These are phyloP conservation scores for Colletotrichum sp. DNA, from an alignment of 2,329 filamentous ascomycete genomes.

Conservation along the genomic window DNA sequence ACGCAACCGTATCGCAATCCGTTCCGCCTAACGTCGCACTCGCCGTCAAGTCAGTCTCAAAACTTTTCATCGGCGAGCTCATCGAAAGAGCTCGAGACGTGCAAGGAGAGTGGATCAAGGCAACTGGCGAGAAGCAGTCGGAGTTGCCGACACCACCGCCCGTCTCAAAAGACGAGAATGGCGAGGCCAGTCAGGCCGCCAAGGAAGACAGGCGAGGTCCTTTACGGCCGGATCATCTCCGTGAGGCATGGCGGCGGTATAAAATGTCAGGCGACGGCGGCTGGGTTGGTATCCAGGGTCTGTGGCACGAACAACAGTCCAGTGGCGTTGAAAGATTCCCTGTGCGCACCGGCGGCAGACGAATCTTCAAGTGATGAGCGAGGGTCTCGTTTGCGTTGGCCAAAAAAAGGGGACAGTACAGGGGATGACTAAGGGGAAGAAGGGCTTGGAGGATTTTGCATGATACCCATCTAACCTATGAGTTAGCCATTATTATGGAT, in stretches of 20 bases:
- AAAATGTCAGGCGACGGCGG: slow-evolving; percentile 67
- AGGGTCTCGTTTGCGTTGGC: neutral
- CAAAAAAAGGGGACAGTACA: neutral
- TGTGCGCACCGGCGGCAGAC: slow-evolving; percentile 53
- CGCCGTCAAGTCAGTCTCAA: slow-evolving; percentile 77
- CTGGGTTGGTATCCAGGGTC: slow-evolving; percentile 62
- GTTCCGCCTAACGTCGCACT: slow-evolving; percentile 76
- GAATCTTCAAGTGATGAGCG: slow-evolving; percentile 55
- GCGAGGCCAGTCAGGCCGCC: slow-evolving; percentile 33
- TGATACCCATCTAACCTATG: slow-evolving; percentile 17
- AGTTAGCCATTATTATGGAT: slow-evolving; percentile 1
- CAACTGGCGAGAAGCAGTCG: slow-evolving; percentile 61
- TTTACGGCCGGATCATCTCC: slow-evolving; percentile 74
- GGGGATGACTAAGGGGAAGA: neutral
- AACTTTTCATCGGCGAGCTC: slow-evolving; percentile 78
- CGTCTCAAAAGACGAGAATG: slow-evolving; percentile 30
- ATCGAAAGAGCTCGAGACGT: slow-evolving; percentile 75
- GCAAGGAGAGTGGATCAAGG: slow-evolving; percentile 73
- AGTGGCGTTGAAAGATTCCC: slow-evolving; percentile 67
- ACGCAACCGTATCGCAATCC: slow-evolving; percentile 81
- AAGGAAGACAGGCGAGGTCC: slow-evolving; percentile 56
- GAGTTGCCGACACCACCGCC: slow-evolving; percentile 52
- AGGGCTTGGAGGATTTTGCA: neutral
- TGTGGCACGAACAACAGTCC: slow-evolving; percentile 66
- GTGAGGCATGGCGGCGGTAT: slow-evolving; percentile 75